Evolutionary conservation across 768 basidiomycete genomes (phyloP).

Genomic region (Fomitopsis serialis): DNA sequence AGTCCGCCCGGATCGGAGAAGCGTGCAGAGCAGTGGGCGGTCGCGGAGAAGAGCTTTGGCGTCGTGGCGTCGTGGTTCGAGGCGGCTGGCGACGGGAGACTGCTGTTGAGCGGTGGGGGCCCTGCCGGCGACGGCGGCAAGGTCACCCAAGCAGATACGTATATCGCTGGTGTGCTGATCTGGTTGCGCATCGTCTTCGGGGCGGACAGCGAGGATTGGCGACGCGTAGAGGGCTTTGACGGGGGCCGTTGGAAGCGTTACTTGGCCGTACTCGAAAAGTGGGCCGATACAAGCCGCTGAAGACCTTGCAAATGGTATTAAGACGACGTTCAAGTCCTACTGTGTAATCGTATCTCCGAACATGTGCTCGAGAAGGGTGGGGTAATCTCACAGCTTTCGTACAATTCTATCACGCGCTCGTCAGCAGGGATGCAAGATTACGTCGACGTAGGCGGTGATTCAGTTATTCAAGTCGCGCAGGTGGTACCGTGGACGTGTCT

Average conservation of each 20-base stretch:
- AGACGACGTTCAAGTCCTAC: too few relatives aligned
- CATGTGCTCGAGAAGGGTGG: too few relatives aligned
- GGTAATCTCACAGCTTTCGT: too few relatives aligned
- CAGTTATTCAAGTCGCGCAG: too few relatives aligned
- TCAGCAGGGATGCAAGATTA: too few relatives aligned
- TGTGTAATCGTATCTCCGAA: too few relatives aligned
- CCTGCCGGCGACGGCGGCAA: constrained; percentile 3
- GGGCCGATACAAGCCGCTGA: neutral
- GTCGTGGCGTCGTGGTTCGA: neutral
- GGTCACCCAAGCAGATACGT: constrained; percentile 30
- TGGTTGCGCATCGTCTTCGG: constrained; percentile 28
- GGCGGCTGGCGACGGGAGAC: constrained; percentile 19
- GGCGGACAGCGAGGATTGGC: constrained; percentile 27
- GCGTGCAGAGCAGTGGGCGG: neutral
- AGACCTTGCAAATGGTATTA: too few relatives aligned
- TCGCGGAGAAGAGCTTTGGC: neutral
- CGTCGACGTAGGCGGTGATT: too few relatives aligned
- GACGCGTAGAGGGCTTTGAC: constrained; percentile 29
- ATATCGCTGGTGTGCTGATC: constrained; percentile 27
- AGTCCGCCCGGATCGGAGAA: constrained; percentile 13
- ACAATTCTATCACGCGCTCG: too few relatives aligned
- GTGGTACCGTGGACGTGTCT: too few relatives aligned
- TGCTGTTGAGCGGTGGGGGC: constrained; percentile 26
- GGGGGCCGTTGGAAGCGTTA: constrained; percentile 33
- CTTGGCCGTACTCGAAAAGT: constrained; percentile 25